Evolutionary conservation across 371 early-diverging fungal genomes (phyloP).

Genomic region (Mucor piriformis): DNA sequence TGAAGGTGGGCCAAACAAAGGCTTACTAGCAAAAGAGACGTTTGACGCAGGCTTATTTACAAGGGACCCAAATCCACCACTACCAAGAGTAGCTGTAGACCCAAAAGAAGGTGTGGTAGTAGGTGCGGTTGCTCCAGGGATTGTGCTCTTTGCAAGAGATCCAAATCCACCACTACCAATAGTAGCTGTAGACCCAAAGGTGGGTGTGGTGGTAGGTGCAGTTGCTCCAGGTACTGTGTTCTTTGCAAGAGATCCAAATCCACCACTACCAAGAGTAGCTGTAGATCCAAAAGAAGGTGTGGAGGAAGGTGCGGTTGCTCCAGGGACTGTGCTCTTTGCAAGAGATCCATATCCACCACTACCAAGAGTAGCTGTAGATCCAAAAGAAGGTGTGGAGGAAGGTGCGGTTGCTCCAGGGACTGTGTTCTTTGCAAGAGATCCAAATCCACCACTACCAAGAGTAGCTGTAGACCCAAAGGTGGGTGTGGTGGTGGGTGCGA

Average conservation of each 20-base stretch:
- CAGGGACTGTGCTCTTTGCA: conserved; percentile 2
- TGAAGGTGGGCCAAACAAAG: conserved; percentile 23
- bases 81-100: background rate
- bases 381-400: conserved; percentile 8
- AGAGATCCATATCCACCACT: conserved; percentile 6
- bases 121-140: background rate
- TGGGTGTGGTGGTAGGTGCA: background rate
- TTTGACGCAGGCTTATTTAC: too few species aligned
- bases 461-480: conserved; percentile 14
- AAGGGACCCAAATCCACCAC: background rate
- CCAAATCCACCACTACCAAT: background rate
- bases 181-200: background rate
- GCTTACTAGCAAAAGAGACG: conserved; percentile 9
- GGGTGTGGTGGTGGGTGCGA: conserved; percentile 11
- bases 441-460: conserved; percentile 4
- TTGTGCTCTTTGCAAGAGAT: background rate
- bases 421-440: conserved; percentile 7
- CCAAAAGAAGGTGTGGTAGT: background rate
- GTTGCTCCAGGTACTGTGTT: background rate
- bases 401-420: background rate
- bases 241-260: conserved; percentile 9
- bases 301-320: conserved; percentile 1
- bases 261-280: background rate
- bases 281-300: conserved; percentile 21
- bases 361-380: conserved; percentile 16